Evolutionary conservation across 805 yeast species (phyloP).

Genomic region (Yarrowia hollandica): DNA sequence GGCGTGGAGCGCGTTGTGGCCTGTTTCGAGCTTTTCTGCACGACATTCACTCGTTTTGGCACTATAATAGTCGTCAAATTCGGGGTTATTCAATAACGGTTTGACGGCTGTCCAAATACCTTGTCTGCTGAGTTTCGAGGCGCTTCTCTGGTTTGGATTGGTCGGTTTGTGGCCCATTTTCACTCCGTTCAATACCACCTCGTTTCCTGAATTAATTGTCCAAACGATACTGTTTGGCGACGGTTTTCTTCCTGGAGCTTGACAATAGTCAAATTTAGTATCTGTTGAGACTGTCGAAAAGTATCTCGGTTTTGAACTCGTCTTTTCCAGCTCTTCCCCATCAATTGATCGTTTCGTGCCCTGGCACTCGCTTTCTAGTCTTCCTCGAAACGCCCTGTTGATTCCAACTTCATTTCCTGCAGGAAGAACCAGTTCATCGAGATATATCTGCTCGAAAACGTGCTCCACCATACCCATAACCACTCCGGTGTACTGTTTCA

Average conservation of each 20-base stretch:
- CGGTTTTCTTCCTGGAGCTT: background rate
- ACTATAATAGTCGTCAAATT: background rate
- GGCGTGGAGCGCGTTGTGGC: background rate
- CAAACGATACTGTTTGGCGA: background rate
- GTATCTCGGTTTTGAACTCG: background rate
- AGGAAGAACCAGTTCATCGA: constrained; percentile 40
- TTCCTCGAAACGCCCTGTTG: constrained; percentile 39
- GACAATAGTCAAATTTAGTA: constrained; percentile 30
- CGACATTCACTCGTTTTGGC: background rate
- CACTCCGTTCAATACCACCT: constrained; percentile 24
- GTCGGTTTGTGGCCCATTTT: constrained; percentile 28
- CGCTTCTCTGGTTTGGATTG: background rate
- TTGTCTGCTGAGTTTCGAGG: background rate
- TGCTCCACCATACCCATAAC: constrained; percentile 38
- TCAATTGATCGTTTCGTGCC: background rate
- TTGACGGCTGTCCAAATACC: background rate
- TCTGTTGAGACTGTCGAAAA: constrained; percentile 7
- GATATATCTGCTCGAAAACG: constrained; percentile 36
- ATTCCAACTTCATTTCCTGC: constrained; percentile 30
- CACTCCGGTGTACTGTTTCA: constrained; percentile 53
- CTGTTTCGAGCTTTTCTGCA: background rate
- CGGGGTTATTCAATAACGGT: background rate
- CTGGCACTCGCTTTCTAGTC: constrained; percentile 25
- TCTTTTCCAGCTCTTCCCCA: background rate
- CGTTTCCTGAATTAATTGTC: constrained; percentile 49